These are phyloP conservation scores for Naganishia onofrii DNA, from an alignment of 768 basidiomycete genomes.

Conservation along the genomic window DNA sequence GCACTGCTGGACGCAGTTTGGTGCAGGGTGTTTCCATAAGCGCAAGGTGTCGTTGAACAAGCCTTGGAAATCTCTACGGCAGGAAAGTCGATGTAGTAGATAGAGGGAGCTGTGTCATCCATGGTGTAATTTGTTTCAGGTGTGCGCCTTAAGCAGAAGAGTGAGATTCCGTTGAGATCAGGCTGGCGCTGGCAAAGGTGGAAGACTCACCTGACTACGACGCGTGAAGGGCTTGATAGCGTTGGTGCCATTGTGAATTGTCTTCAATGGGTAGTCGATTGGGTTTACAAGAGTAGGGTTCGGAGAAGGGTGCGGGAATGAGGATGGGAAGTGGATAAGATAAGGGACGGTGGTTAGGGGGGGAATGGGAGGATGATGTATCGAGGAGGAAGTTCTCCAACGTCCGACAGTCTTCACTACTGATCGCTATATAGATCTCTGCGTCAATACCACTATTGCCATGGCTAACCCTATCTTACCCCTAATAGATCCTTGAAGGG, in stretches of 20 bases:
- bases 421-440: not conserved
- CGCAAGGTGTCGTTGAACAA: conserved; percentile 4
- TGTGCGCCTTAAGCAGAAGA: not conserved
- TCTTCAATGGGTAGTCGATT: not conserved
- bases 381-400: not conserved
- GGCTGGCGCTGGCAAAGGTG: not conserved
- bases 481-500: not conserved
- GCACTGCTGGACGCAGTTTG: conserved; percentile 1
- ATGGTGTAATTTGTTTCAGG: conserved; percentile 11
- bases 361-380: not conserved
- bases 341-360: not conserved
- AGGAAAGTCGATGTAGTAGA: conserved; percentile 24
- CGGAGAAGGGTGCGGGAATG: not conserved
- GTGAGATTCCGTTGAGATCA: not conserved
- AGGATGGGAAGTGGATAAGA: too few species aligned
- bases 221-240: not conserved
- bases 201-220: not conserved
- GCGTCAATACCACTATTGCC: not conserved
- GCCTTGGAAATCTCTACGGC: not conserved
- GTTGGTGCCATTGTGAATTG: not conserved
- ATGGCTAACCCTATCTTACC: not conserved
- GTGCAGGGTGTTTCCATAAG: conserved; percentile 14
- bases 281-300: not conserved
- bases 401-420: not conserved
- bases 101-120: not conserved